A percentile compares a stretch with the other conserved stretches of the same genome.
phyloP scores from a whole-genome alignment of 2,329 filamentous ascomycete genomes.

The Phialemoniopsis sp. region DNA sequence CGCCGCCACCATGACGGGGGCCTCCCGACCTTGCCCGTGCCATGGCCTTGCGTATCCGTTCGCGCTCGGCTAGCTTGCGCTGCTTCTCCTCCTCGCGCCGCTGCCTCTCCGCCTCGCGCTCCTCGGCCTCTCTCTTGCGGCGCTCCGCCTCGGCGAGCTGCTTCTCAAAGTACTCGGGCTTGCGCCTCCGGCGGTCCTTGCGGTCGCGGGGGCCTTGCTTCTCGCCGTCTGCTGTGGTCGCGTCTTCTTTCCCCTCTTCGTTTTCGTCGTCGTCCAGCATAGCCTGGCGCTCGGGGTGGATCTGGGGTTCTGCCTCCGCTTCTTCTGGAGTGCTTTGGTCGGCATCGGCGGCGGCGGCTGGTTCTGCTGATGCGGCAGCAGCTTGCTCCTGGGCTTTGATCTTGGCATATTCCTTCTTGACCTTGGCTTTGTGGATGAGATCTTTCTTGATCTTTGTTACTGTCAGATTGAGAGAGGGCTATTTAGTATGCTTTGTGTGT shows the following conservation, averaged over 20 bases:
- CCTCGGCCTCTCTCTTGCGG: conserved; percentile 39
- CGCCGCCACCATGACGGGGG: conserved; percentile 60
- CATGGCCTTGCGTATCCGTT: conserved; percentile 62
- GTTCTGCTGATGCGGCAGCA: conserved; percentile 12
- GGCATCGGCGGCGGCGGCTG: conserved; percentile 4
- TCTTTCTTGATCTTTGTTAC: conserved; percentile 69
- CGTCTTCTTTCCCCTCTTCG: conserved; percentile 5
- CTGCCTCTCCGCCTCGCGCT: conserved; percentile 33
- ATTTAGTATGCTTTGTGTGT: too few relatives aligned
- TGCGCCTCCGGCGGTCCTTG: conserved; percentile 18
- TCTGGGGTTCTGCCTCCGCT: conserved; percentile 12
- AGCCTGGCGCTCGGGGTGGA: conserved; percentile 37
- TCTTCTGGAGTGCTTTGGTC: conserved; percentile 2
- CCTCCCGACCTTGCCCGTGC: conserved; percentile 59
- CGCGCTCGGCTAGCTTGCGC: conserved; percentile 60
- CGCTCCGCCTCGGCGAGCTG: conserved; percentile 47
- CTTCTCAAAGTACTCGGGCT: conserved; percentile 62
- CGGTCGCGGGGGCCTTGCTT: conserved; percentile 15
- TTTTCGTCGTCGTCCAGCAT: conserved; percentile 26
- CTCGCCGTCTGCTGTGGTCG: conserved; percentile 3
- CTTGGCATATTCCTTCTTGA: conserved; percentile 90
- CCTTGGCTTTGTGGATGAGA: conserved; percentile 86
- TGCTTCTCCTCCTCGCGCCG: conserved; percentile 59
- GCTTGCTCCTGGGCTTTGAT: conserved; percentile 56
- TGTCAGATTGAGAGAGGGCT: too few relatives aligned